phyloP scores from a whole-genome alignment of 345 rosid genomes.

The Kandelia obovata region DNA sequence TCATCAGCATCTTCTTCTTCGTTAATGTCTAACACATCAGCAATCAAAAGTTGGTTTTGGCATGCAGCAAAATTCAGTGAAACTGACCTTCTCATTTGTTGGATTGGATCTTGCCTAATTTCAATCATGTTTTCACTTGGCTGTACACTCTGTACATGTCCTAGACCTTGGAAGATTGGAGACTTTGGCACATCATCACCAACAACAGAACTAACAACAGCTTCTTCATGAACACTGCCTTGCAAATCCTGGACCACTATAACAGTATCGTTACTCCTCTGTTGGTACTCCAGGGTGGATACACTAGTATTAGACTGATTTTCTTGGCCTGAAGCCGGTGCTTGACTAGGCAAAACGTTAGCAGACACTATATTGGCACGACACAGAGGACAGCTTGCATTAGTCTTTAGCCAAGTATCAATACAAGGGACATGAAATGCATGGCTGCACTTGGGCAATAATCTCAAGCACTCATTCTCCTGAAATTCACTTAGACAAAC shows the following conservation, averaged over 20 bases:
- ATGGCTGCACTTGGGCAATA: conserved; percentile 76
- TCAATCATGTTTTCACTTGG: conserved; percentile 2
- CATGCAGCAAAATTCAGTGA: conserved; percentile 39
- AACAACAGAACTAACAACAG: conserved; percentile 18
- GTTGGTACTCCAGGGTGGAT: conserved; percentile 21
- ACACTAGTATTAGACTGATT: not conserved
- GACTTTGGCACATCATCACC: conserved; percentile 15
- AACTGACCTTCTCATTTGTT: conserved; percentile 47
- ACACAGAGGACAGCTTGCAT: conserved; percentile 85
- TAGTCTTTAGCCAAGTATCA: conserved; percentile 80
- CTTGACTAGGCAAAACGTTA: conserved; percentile 11
- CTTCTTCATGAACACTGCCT: conserved; percentile 23
- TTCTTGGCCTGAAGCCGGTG: conserved; percentile 3
- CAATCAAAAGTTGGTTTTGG: conserved; percentile 34
- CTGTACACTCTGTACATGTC: not conserved
- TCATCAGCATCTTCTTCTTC: conserved; percentile 31
- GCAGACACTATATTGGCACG: conserved; percentile 44
- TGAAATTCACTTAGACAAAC: conserved; percentile 77
- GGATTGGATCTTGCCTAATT: conserved; percentile 10
- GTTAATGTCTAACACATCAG: conserved; percentile 34
- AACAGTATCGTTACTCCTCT: conserved; percentile 28
- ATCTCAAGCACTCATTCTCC: conserved; percentile 64
- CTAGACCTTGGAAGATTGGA: not conserved
- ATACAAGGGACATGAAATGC: conserved; percentile 89
- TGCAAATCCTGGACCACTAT: conserved; percentile 44